Conservation (phyloP, 2,329 filamentous ascomycete species). For the Talaromyces rugulosus region DNA sequence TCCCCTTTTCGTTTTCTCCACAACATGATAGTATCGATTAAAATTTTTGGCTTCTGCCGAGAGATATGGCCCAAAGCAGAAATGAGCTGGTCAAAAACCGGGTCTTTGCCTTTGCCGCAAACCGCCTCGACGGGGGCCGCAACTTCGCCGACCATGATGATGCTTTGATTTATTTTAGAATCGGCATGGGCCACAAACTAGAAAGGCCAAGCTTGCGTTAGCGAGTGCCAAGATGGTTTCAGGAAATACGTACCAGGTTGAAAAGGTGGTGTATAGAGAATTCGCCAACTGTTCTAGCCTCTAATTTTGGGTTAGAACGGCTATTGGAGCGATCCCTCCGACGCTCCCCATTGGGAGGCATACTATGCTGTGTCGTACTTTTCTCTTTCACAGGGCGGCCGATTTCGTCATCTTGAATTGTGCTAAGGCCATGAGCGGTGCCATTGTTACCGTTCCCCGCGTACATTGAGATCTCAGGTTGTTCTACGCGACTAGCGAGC, state of each 20-base stretch:
- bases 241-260: conserved; percentile 61
- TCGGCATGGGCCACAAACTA: conserved; percentile 95
- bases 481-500: conserved; percentile 27
- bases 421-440: conserved; percentile 28
- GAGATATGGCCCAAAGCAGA: conserved; percentile 91
- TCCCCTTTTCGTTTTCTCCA: conserved; percentile 98
- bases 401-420: conserved; percentile 36
- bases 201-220: neutral
- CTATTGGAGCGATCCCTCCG: conserved; percentile 70
- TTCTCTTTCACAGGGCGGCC: conserved; percentile 19
- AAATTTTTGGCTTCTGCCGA: conserved; percentile 84
- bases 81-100: conserved; percentile 89
- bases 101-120: conserved; percentile 84
- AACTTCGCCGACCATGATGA: conserved; percentile 71
- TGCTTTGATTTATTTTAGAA: conserved; percentile 86
- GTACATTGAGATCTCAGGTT: conserved; percentile 26
- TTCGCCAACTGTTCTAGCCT: conserved; percentile 92
- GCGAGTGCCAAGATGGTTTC: neutral
- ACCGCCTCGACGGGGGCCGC: conserved; percentile 83
- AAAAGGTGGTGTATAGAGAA: conserved; percentile 96
- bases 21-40: conserved; percentile 97
- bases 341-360: conserved; percentile 60
- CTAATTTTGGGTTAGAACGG: conserved; percentile 70
- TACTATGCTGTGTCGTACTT: conserved; percentile 28
- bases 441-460: conserved; percentile 39